These are phyloP conservation scores for Venturia asperata DNA, from an alignment of 2,329 filamentous ascomycete genomes.

Conservation along the genomic window DNA sequence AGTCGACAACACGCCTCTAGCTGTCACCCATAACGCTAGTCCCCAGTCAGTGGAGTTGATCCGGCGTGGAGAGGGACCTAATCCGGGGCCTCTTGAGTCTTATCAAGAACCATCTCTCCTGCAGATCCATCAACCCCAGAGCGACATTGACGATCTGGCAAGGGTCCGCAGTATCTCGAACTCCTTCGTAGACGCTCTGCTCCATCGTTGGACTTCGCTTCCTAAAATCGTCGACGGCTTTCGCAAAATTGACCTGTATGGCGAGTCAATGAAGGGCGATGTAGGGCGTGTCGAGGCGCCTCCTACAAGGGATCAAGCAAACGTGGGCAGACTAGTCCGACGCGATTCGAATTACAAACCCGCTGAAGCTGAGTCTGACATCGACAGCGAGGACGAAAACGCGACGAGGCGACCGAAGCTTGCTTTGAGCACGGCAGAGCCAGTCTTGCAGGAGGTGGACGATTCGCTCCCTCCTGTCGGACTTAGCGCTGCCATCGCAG, in stretches of 20 bases:
- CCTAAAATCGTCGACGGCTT: slow-evolving; percentile 8
- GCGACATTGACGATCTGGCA: slow-evolving; percentile 25
- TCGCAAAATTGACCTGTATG: neutral
- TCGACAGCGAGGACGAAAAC: slow-evolving; percentile 11
- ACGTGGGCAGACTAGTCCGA: neutral
- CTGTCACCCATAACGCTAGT: slow-evolving; percentile 6
- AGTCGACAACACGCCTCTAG: slow-evolving; percentile 17
- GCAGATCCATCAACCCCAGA: slow-evolving; percentile 25
- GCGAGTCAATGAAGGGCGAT: neutral
- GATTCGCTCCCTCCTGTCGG: neutral
- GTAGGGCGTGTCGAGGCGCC: neutral
- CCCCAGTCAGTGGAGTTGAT: slow-evolving; percentile 14
- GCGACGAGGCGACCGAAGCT: slow-evolving; percentile 6
- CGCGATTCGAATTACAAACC: slow-evolving; percentile 7
- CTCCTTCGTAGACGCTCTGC: slow-evolving; percentile 18
- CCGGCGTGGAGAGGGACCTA: slow-evolving; percentile 26
- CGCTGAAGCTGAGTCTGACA: slow-evolving; percentile 12
- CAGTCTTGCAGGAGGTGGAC: slow-evolving; percentile 2
- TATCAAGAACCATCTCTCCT: slow-evolving; percentile 29
- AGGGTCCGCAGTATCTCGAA: slow-evolving; percentile 12
- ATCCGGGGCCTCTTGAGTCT: slow-evolving; percentile 25
- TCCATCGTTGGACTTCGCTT: slow-evolving; percentile 18
- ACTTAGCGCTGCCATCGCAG: neutral
- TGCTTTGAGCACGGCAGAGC: slow-evolving; percentile 9
- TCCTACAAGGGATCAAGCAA: neutral